Base-by-base conservation (phyloP, 1,139 yeast species). In the Scheffersomyces stambukii region DNA sequence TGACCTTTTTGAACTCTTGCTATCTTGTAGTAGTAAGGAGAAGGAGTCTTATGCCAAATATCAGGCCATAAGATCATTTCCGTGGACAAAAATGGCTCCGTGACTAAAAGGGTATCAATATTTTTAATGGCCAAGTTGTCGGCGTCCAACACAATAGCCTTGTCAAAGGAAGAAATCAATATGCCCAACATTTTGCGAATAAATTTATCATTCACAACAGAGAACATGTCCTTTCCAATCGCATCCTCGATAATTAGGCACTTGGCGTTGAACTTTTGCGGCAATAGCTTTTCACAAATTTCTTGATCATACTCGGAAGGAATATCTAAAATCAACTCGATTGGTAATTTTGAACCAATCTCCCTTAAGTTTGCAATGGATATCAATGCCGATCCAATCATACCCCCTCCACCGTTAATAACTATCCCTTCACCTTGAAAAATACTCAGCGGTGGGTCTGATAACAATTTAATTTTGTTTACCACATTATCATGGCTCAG, bases 61-160 rank as follows among this genome's bases (percentile, higher is more conserved):
- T 61, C 65, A 2, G 68, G 69, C 68, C 69, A 64, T 22, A 63
- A 33, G 5, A 64, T 32, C 43, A 57, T 59, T 19, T 54, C 52
- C 2, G 56, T 43, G n/a, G 51, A 35, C 21, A 51, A 30, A 35
- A 45, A 62, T 2, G 59, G 54, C 23, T 51, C 55, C 7, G 51
- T 31, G 16, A 35, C 31, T 5, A 64, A 31, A 16, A 62, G 40
- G 4, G 37, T 28, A 36, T 61, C 67, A 2, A 61, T 52, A 31
- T 60, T 57, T 30, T 46, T 47, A 20, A 61, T 41, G 1, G 68
- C 60, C 35, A 60, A 44, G 35, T 51, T 57, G 36, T 59, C 66
- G 2, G 65, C 54, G 38, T 64, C 70, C 21, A 64, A 36, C 3
- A 52, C 47, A 23, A 64, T 50, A 15, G 53, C 50, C 28, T 59